These are phyloP conservation scores for Mallotus nudiflorus DNA, from an alignment of 345 rosid genomes.

Conservation along the genomic window DNA sequence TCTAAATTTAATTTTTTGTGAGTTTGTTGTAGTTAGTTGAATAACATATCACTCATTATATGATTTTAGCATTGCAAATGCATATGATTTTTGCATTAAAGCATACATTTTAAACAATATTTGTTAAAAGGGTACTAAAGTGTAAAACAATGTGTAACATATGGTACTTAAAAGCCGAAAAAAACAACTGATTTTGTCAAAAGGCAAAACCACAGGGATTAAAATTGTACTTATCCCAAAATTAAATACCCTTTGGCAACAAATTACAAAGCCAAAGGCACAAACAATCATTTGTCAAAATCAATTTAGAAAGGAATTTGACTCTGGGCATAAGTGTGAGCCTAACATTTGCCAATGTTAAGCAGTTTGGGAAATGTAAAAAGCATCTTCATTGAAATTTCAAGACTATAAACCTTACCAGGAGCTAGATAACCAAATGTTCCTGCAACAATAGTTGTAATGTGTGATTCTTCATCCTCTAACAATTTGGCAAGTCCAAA, in stretches of 20 bases:
- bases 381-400: neutral
- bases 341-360: neutral
- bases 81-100: too few relatives aligned
- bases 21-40: too few relatives aligned
- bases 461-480: slow-evolving; percentile 96
- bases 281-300: neutral
- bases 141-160: too few relatives aligned
- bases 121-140: too few relatives aligned
- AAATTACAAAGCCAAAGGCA: neutral
- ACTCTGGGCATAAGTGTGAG: neutral
- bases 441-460: slow-evolving; percentile 98
- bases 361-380: neutral
- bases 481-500: slow-evolving; percentile 97
- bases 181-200: too few relatives aligned
- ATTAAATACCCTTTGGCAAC: neutral
- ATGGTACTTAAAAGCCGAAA: too few relatives aligned
- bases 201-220: too few relatives aligned
- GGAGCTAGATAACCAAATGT: slow-evolving; percentile 99
- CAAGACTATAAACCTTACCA: slow-evolving; percentile 44
- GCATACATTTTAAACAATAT: too few relatives aligned
- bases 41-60: too few relatives aligned
- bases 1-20: too few relatives aligned
- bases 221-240: neutral
- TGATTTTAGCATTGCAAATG: too few relatives aligned
- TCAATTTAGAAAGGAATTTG: neutral